Evolutionary conservation across 331 rosid genomes (phyloP).

Genomic region (Stylosanthes scabra): DNA sequence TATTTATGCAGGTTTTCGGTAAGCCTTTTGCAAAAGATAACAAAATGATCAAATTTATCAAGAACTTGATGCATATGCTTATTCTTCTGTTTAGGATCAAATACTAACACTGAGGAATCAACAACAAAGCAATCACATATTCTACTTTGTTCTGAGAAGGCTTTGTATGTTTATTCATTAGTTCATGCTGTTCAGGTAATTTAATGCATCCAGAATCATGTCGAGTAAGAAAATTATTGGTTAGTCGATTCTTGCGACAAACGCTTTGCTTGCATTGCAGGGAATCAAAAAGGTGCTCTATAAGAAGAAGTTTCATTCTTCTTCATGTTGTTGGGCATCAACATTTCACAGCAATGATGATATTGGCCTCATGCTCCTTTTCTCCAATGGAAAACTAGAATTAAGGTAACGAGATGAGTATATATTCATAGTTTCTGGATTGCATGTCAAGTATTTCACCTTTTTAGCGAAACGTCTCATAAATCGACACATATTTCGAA

Average conservation of each 20-base stretch:
- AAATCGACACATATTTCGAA: slow-evolving; percentile 20
- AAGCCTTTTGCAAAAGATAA: slow-evolving; percentile 26
- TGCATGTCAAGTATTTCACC: slow-evolving; percentile 32
- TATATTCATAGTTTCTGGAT: too few relatives aligned
- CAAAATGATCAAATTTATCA: not conserved
- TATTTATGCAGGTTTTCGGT: slow-evolving; percentile 78
- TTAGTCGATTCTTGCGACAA: slow-evolving; percentile 23
- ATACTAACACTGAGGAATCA: slow-evolving; percentile 45
- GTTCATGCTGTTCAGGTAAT: slow-evolving; percentile 72
- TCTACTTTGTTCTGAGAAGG: slow-evolving; percentile 87
- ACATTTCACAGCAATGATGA: slow-evolving; percentile 58
- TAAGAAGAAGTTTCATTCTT: slow-evolving; percentile 82
- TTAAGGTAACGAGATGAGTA: slow-evolving; percentile 63
- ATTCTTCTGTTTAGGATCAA: slow-evolving; percentile 14
- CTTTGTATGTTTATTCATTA: slow-evolving; percentile 80
- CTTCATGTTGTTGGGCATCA: slow-evolving; percentile 92
- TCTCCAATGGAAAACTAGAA: slow-evolving; percentile 74
- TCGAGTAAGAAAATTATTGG: slow-evolving; percentile 4
- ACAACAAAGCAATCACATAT: slow-evolving; percentile 57
- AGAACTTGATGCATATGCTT: slow-evolving; percentile 18
- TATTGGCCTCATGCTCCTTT: slow-evolving; percentile 72
- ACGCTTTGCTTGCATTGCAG: slow-evolving; percentile 46
- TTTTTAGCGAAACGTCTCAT: not conserved
- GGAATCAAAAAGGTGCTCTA: slow-evolving; percentile 86
- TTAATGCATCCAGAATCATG: slow-evolving; percentile 38